Conservation (phyloP, 1,284 basidiomycete genomes). For the Irpex rosettiformis region DNA sequence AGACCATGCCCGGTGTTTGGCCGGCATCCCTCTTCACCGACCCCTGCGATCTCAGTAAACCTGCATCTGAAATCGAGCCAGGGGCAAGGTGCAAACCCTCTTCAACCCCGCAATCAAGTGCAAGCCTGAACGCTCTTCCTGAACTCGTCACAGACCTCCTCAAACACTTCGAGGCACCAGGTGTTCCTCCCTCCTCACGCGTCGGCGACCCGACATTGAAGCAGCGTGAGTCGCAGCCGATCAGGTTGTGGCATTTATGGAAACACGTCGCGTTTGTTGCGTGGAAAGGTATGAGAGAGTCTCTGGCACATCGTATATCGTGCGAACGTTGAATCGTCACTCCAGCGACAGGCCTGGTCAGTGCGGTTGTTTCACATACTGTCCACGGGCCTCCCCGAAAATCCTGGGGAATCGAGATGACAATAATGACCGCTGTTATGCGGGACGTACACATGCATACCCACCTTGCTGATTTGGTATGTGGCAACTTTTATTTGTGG, state of each 20-base stretch:
- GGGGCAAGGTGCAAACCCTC: slow-evolving; percentile 4
- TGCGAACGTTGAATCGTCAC: neutral
- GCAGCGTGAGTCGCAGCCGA: slow-evolving; percentile 45
- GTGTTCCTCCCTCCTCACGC: slow-evolving; percentile 63
- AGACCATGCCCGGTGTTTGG: slow-evolving; percentile 17
- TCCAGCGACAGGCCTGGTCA: slow-evolving; percentile 65
- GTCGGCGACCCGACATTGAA: slow-evolving; percentile 59
- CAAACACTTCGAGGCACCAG: slow-evolving; percentile 63
- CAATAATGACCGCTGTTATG: slow-evolving; percentile 79
- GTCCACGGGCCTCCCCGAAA: slow-evolving; percentile 80
- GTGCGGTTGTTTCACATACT: slow-evolving; percentile 68
- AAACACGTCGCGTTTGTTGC: slow-evolving; percentile 62
- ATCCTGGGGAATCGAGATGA: slow-evolving; percentile 90
- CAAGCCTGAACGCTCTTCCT: neutral
- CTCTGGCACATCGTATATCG: too few species aligned
- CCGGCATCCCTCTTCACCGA: slow-evolving; percentile 24
- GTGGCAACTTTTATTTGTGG: slow-evolving; percentile 23
- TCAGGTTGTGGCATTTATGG: slow-evolving; percentile 67
- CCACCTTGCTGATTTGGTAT: slow-evolving; percentile 81
- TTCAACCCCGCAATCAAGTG: neutral
- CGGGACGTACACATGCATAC: slow-evolving; percentile 84
- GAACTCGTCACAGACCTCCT: slow-evolving; percentile 32
- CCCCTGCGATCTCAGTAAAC: slow-evolving; percentile 12
- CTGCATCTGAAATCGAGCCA: slow-evolving; percentile 2
- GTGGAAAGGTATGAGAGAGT: slow-evolving; percentile 68